Conservation (phyloP, 2,329 filamentous ascomycete species). For the Teratosphaeriaceae sp. region DNA sequence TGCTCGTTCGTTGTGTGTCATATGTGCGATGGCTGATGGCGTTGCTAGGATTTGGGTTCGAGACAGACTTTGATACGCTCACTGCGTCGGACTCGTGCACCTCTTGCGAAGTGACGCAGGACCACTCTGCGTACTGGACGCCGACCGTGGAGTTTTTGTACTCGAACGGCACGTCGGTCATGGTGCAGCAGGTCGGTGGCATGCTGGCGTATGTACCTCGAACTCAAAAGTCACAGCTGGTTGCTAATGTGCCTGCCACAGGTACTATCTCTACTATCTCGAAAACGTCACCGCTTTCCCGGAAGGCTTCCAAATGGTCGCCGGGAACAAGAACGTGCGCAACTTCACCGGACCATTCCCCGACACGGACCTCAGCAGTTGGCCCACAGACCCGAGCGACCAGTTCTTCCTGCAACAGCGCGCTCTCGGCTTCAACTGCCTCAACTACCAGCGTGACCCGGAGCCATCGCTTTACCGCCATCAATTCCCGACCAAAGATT, state of each 20-base stretch:
- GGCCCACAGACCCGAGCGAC: constrained; percentile 58
- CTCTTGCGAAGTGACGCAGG: constrained; percentile 70
- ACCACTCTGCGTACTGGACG: constrained; percentile 82
- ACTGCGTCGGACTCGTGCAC: constrained; percentile 57
- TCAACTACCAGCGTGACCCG: constrained; percentile 64
- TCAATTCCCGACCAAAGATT: constrained; percentile 70
- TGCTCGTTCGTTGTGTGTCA: constrained; percentile 13
- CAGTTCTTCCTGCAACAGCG: constrained; percentile 70
- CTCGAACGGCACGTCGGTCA: constrained; percentile 56
- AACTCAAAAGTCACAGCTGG: background rate
- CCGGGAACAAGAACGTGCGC: constrained; percentile 62
- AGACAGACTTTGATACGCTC: constrained; percentile 53
- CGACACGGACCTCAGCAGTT: constrained; percentile 62
- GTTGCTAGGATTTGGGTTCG: constrained; percentile 55
- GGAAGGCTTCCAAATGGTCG: constrained; percentile 70
- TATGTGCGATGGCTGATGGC: constrained; percentile 9
- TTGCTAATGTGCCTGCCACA: constrained; percentile 28
- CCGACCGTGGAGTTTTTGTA: constrained; percentile 74
- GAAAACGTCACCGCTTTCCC: constrained; percentile 66
- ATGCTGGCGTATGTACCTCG: constrained; percentile 69
- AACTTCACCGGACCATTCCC: constrained; percentile 65
- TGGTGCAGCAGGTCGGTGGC: constrained; percentile 70
- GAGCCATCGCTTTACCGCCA: constrained; percentile 78
- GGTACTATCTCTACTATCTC: constrained; percentile 78
- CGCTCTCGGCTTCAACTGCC: constrained; percentile 88